Percentiles rank a stretch among this genome's conserved stretches.
Evolutionary conservation across 2,329 filamentous ascomycete species (phyloP).

Genomic region (Fonsecaea pugnacius): DNA sequence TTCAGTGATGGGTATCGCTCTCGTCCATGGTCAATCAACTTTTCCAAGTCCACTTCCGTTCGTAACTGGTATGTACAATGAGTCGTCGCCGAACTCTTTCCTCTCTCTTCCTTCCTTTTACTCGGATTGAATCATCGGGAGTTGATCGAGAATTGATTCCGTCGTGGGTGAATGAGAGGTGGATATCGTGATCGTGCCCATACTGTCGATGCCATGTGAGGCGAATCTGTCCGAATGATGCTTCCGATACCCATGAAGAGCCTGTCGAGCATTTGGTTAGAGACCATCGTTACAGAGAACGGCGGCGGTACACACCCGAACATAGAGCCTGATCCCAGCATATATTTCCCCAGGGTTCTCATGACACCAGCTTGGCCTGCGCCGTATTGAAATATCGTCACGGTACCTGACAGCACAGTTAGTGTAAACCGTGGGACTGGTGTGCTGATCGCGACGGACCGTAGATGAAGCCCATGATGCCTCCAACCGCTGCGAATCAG

Average conservation of each 20-base stretch:
- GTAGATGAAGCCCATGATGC: slow-evolving; percentile 97
- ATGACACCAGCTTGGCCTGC: slow-evolving; percentile 92
- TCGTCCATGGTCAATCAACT: slow-evolving; percentile 23
- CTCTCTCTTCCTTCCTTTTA: not conserved
- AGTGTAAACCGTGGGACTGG: slow-evolving; percentile 8
- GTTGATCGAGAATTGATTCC: slow-evolving; percentile 38
- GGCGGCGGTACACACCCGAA: slow-evolving; percentile 72
- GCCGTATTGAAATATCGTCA: slow-evolving; percentile 94
- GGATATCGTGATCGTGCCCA: slow-evolving; percentile 75
- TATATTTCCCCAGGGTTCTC: slow-evolving; percentile 93
- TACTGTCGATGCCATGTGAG: slow-evolving; percentile 72
- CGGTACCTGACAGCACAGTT: slow-evolving; percentile 65
- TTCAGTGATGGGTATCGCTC: slow-evolving; percentile 31
- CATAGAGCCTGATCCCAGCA: slow-evolving; percentile 90
- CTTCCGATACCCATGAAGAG: slow-evolving; percentile 99
- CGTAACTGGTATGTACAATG: slow-evolving; percentile 25
- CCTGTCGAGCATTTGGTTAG: slow-evolving; percentile 13
- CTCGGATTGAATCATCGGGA: slow-evolving; percentile 4
- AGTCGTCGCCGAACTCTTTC: not conserved
- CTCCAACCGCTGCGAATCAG: slow-evolving; percentile 73
- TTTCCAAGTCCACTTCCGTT: slow-evolving; percentile 23
- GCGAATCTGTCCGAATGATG: slow-evolving; percentile 89
- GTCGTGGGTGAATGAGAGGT: slow-evolving; percentile 69
- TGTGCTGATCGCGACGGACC: slow-evolving; percentile 59
- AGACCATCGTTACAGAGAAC: slow-evolving; percentile 7